Evolutionary conservation across 441 rosid species (phyloP).

Genomic region (Brassica balearica): DNA sequence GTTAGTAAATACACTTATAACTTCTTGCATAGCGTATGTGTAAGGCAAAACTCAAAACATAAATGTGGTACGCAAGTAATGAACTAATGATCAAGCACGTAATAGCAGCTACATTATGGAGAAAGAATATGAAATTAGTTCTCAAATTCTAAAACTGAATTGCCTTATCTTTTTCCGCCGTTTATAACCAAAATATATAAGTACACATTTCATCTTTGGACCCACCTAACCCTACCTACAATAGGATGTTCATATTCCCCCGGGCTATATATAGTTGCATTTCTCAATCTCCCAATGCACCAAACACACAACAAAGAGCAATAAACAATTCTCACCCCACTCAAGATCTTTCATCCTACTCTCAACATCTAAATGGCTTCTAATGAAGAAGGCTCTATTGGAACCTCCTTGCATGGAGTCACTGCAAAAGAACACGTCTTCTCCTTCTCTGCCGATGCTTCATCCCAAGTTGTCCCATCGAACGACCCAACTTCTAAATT

Average conservation of each 20-base stretch:
- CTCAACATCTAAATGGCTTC: conserved; percentile 23
- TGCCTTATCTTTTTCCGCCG: neutral
- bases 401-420: conserved; percentile 86
- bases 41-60: conserved; percentile 13
- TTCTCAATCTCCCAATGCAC: conserved; percentile 26
- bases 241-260: conserved; percentile 6
- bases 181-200: conserved; percentile 15
- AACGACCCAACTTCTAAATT: conserved; percentile 61
- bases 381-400: conserved; percentile 58
- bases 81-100: neutral
- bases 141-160: no score
- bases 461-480: conserved; percentile 51
- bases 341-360: conserved; percentile 10
- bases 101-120: conserved; percentile 8
- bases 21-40: conserved; percentile 9
- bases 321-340: neutral
- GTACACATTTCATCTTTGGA: conserved; percentile 23
- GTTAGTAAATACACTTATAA: neutral
- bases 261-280: conserved; percentile 31
- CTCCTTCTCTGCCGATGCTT: conserved; percentile 54
- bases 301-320: conserved; percentile 29
- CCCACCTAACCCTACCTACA: conserved; percentile 19
- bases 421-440: conserved; percentile 69
- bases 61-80: neutral
- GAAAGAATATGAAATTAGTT: neutral